Percentiles rank a stretch among this genome's conserved stretches.
Evolutionary conservation across 345 rosid species (phyloP).

Genomic region (Populus tremula): DNA sequence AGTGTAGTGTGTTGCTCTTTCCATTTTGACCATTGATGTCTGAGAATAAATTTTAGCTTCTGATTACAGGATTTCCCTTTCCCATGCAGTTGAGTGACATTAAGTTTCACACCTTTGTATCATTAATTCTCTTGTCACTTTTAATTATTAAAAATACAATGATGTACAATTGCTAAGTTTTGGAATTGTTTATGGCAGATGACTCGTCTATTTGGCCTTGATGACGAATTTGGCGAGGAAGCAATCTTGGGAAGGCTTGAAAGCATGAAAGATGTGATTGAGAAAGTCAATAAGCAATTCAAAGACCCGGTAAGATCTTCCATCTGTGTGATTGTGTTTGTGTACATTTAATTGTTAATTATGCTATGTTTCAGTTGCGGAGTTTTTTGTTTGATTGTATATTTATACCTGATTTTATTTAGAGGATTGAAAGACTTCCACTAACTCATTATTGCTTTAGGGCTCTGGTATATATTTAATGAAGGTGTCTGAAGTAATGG

Average conservation of each 20-base stretch:
- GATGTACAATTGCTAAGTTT: not conserved
- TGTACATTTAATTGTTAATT: not conserved
- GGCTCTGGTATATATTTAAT: not conserved
- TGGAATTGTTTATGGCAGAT: conserved; percentile 49
- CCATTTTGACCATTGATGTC: not conserved
- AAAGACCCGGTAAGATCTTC: conserved; percentile 76
- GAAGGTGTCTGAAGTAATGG: not conserved
- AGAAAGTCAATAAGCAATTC: conserved; percentile 93
- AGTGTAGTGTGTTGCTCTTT: not conserved
- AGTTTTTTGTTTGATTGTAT: not conserved
- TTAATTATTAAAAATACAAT: not conserved
- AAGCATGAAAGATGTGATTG: conserved; percentile 96
- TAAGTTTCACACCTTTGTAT: not conserved
- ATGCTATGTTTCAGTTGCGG: not conserved
- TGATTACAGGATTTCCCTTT: not conserved
- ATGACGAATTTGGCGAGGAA: conserved; percentile 94
- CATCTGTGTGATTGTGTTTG: conserved; percentile 4
- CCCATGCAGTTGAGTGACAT: not conserved
- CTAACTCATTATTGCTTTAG: not conserved
- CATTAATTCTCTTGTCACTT: not conserved
- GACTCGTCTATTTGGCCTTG: conserved; percentile 81
- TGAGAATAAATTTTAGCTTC: not conserved
- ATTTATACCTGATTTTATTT: not conserved
- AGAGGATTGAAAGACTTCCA: not conserved
- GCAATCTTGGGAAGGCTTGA: conserved; percentile 96